Evolutionary conservation across 2,329 filamentous ascomycete genomes (phyloP), one percentile per base, ranked within the genome.

Genomic region (Colletotrichum tabaci): DNA sequence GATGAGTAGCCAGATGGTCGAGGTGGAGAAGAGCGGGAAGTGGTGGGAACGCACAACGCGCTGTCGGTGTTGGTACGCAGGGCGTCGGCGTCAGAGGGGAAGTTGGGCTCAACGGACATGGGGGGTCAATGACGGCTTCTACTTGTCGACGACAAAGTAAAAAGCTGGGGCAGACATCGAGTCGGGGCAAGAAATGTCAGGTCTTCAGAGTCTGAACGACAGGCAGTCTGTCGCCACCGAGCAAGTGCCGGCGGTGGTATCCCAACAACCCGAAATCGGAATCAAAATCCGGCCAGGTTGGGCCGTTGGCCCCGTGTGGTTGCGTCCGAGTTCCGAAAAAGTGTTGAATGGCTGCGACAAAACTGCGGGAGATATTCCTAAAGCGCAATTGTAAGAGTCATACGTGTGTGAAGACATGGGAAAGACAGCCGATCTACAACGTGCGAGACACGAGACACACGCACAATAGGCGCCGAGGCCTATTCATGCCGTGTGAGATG

Each of bases 341-440:
- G n/a, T 68, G 66, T 68, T 65, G 66, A 68, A 65, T 46, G 46
- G 18, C 35, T 65, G 58, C 30, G 35, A 50, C 30, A 18, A n/a
- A 44, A 21, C 30, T 30, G 66, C 50, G 53, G 18, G n/a, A 30
- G 7, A 30, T 42, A 44, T 58, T 35, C 61, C 61, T 21, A 68
- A 30, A 38, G 23, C 52, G 42, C 23, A n/a, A 16, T 30, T 56
- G 15, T 18, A 65, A 46, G n/a, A 30, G 47, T 57, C 61, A 46
- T 46, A 60, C n/a, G 61, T 8, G 30, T 9, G 30, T 26, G 40
- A 61, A 53, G 50, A 49, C 1, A 40, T 35, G 50, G 35, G 52
- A 50, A 58, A 35, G 38, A 60, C 67, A 42, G 40, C 18, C 23
- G 30, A 40, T 38, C 26, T 42, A 21, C 38, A 40, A 44, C 12